Conservation (phyloP, 2,329 filamentous ascomycete genomes). For the Bipolaris zeicola region DNA sequence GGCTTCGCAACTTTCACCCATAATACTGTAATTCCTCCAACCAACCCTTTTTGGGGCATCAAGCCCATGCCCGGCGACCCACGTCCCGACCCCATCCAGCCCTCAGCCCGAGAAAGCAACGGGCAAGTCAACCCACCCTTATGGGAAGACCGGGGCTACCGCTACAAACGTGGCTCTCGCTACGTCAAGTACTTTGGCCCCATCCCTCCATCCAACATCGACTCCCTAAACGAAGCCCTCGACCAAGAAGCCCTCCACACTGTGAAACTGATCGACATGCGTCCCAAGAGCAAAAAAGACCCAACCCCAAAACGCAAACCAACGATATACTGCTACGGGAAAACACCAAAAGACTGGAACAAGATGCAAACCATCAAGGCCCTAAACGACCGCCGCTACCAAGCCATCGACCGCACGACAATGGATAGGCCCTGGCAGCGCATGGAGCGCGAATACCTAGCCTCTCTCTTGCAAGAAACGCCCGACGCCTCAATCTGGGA, state of each 20-base stretch:
- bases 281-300: slow-evolving; percentile 19
- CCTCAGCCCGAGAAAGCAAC: slow-evolving; percentile 26
- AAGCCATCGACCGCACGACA: slow-evolving; percentile 31
- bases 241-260: slow-evolving; percentile 31
- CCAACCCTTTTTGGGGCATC: slow-evolving; percentile 25
- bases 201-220: slow-evolving; percentile 6
- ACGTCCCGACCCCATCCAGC: slow-evolving; percentile 21
- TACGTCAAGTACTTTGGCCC: slow-evolving; percentile 18
- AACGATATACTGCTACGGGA: slow-evolving; percentile 17
- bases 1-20: slow-evolving; percentile 4
- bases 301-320: slow-evolving; percentile 24
- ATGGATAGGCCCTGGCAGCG: slow-evolving; percentile 23
- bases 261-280: slow-evolving; percentile 39
- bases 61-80: slow-evolving; percentile 23
- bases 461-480: slow-evolving; percentile 14
- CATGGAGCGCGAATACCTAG: slow-evolving; percentile 29
- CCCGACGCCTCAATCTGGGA: slow-evolving; percentile 34
- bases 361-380: slow-evolving; percentile 29
- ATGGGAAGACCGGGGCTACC: slow-evolving; percentile 37
- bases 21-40: background rate
- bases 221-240: slow-evolving; percentile 2
- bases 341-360: slow-evolving; percentile 34
- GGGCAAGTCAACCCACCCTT: slow-evolving; percentile 27
- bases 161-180: slow-evolving; percentile 25
- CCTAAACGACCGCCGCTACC: slow-evolving; percentile 33